phyloP scores from a whole-genome alignment of 257 asterid species.

The Solanum habrochaites region DNA sequence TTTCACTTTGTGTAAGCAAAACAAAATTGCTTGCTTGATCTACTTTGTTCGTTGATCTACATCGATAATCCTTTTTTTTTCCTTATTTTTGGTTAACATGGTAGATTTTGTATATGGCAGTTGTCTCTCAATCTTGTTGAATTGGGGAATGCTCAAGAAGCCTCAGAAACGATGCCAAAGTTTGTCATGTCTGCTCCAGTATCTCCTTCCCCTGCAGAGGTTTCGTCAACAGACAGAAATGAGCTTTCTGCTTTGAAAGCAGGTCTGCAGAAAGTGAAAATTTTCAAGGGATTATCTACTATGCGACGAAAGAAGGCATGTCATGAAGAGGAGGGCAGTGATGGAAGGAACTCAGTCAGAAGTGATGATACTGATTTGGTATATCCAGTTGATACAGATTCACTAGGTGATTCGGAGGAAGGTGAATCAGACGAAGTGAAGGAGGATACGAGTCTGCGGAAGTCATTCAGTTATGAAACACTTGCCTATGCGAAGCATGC shows the following conservation, averaged over 20 bases:
- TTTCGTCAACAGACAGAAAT: constrained; percentile 24
- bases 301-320: constrained; percentile 27
- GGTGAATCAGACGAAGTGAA: constrained; percentile 18
- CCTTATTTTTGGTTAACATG: neutral
- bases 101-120: constrained; percentile 21
- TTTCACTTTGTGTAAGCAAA: constrained; percentile 43
- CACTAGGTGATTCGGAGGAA: constrained; percentile 30
- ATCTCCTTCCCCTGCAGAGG: constrained; percentile 42
- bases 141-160: constrained; percentile 20
- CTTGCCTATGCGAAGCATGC: constrained; percentile 58
- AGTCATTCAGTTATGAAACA: constrained; percentile 52
- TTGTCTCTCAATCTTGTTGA: constrained; percentile 37
- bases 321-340: constrained; percentile 52
- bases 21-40: neutral
- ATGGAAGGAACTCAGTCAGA: constrained; percentile 46
- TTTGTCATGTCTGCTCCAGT: constrained; percentile 14
- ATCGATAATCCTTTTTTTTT: neutral
- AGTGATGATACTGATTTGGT: constrained; percentile 34
- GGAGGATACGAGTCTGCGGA: constrained; percentile 15
- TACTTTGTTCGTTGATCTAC: neutral
- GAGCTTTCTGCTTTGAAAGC: constrained; percentile 20
- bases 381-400: constrained; percentile 37
- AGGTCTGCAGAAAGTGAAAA: constrained; percentile 30
- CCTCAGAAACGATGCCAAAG: constrained; percentile 22
- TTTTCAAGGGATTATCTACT: constrained; percentile 32